These are phyloP conservation scores for Ophiocordyceps camponoti-rufipedis DNA, from an alignment of 2,329 filamentous ascomycete species.

Conservation along the genomic window DNA sequence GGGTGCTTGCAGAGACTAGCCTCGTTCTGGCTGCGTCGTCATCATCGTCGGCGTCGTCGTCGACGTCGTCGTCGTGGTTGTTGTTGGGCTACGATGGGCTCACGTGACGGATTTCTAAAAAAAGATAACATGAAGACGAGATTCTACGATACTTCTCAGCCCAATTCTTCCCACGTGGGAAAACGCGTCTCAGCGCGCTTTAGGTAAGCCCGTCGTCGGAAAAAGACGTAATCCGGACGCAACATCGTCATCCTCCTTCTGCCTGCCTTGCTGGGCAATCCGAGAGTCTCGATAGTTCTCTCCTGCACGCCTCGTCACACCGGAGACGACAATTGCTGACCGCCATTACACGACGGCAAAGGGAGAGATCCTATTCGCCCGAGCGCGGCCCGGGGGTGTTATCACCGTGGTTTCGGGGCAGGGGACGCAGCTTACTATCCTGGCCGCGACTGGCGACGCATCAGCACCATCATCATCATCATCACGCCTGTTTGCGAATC, in stretches of 20 bases:
- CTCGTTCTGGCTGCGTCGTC: too few species aligned
- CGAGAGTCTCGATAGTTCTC: not conserved
- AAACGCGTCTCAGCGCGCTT: not conserved
- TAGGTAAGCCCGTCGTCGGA: not conserved
- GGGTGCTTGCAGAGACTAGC: too few species aligned
- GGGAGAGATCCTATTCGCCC: conserved; percentile 1
- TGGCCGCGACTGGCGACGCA: not conserved
- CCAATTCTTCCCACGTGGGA: too few species aligned
- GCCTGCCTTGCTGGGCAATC: not conserved
- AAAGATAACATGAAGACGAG: too few species aligned
- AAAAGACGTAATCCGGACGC: not conserved
- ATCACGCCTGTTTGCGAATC: not conserved
- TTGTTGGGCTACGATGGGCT: too few species aligned
- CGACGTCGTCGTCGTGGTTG: too few species aligned
- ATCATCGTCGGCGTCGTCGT: too few species aligned
- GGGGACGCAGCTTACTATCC: conserved; percentile 1
- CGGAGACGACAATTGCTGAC: conserved; percentile 1
- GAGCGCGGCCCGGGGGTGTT: not conserved
- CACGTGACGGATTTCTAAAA: too few species aligned
- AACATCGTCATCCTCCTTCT: not conserved
- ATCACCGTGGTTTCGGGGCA: conserved; percentile 1
- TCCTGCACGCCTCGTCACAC: conserved; percentile 5
- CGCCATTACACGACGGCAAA: conserved; percentile 1
- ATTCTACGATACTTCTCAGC: too few species aligned
- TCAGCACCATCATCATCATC: not conserved